Conservation (phyloP, 1,284 basidiomycete genomes). For the Heterobasidion annosum region DNA sequence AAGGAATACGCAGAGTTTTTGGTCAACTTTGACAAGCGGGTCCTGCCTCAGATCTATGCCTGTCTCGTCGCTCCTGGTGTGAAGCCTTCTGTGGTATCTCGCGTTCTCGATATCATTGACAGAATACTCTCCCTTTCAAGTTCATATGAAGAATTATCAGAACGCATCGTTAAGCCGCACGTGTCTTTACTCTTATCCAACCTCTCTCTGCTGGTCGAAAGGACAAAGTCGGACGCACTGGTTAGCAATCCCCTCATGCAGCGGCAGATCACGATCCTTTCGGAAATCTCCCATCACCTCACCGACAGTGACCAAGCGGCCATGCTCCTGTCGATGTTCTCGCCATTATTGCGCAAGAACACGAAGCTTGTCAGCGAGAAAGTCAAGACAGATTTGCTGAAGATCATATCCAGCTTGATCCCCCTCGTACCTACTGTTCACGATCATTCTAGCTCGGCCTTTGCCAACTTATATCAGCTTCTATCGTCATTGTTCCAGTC, state of each 20-base stretch:
- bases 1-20: conserved; percentile 55
- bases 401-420: conserved; percentile 69
- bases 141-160: conserved; percentile 39
- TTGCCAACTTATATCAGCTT: conserved; percentile 53
- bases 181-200: conserved; percentile 71
- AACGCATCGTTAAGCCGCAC: conserved; percentile 66
- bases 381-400: conserved; percentile 79
- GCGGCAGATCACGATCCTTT: conserved; percentile 78
- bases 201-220: conserved; percentile 65
- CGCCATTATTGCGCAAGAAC: conserved; percentile 77
- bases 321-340: conserved; percentile 67
- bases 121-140: conserved; percentile 54
- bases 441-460: conserved; percentile 40
- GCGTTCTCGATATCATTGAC: conserved; percentile 85
- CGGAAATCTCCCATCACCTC: conserved; percentile 73
- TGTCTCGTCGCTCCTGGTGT: conserved; percentile 80
- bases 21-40: conserved; percentile 58
- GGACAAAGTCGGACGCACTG: conserved; percentile 43
- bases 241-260: conserved; percentile 72
- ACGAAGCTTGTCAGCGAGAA: conserved; percentile 77
- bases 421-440: conserved; percentile 63
- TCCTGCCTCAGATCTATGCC: conserved; percentile 74
- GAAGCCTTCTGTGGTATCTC: conserved; percentile 76
- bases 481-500: conserved; percentile 73
- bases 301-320: conserved; percentile 66